Evolutionary conservation across 1,284 basidiomycete species (phyloP).

Genomic region (Cystobasidium sp.): DNA sequence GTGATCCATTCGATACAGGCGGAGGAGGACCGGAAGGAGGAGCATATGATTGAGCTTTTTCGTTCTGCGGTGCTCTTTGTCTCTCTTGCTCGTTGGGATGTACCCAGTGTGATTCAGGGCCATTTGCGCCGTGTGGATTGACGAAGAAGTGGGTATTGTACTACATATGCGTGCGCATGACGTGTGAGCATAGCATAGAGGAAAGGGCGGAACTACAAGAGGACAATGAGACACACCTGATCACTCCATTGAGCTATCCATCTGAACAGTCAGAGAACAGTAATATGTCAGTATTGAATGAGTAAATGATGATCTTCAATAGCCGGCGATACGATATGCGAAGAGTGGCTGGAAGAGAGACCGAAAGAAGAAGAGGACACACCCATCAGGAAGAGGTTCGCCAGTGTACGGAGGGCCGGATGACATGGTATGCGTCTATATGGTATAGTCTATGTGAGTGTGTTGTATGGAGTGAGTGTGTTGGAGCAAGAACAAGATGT

Average conservation of each 20-base stretch:
- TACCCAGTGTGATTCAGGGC: constrained; percentile 36
- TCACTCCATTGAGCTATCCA: constrained; percentile 40
- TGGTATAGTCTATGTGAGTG: background rate
- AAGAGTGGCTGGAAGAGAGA: constrained; percentile 1
- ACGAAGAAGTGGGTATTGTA: constrained; percentile 37
- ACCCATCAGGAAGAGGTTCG: constrained; percentile 33
- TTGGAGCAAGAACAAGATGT: background rate
- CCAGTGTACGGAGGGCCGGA: constrained; percentile 32
- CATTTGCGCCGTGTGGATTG: constrained; percentile 24
- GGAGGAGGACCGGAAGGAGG: constrained; percentile 32
- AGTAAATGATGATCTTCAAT: background rate
- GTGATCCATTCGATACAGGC: too few relatives aligned
- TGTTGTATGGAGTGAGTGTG: background rate
- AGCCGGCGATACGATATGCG: background rate
- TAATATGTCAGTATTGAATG: background rate
- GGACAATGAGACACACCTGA: background rate
- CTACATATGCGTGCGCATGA: background rate
- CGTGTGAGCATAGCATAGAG: background rate
- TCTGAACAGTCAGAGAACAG: background rate
- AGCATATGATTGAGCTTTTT: constrained; percentile 21
- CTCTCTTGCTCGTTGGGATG: constrained; percentile 40
- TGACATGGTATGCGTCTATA: background rate
- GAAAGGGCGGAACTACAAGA: background rate
- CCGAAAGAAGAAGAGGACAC: background rate
- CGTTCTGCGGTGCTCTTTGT: background rate